These are phyloP conservation scores for Russula foetens DNA, from an alignment of 768 basidiomycete species.

Conservation along the genomic window DNA sequence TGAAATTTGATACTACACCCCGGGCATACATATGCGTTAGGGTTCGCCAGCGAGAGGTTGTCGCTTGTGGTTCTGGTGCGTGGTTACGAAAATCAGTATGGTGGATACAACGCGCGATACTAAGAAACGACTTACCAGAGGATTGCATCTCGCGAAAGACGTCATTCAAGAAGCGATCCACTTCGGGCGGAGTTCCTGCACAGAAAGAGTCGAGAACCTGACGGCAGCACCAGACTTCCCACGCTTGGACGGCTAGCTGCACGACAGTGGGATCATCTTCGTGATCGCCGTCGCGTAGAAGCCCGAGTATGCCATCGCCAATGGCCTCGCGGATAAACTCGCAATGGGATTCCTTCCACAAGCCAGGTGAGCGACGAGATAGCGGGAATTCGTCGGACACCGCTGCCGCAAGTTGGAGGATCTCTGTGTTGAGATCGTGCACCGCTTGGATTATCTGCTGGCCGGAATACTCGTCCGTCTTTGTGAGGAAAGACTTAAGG, in stretches of 20 bases:
- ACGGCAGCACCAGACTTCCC: constrained; percentile 29
- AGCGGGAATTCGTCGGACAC: constrained; percentile 28
- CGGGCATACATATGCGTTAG: constrained; percentile 29
- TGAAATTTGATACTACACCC: constrained; percentile 14
- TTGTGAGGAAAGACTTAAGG: constrained; percentile 29
- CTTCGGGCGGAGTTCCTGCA: constrained; percentile 26
- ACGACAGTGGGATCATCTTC: constrained; percentile 29
- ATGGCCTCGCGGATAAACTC: constrained; percentile 26
- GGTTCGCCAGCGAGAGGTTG: constrained; percentile 30
- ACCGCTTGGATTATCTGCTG: constrained; percentile 29
- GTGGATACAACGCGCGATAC: not conserved
- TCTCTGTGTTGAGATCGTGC: constrained; percentile 30
- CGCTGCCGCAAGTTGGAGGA: constrained; percentile 30
- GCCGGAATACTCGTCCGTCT: constrained; percentile 30
- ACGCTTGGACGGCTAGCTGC: constrained; percentile 32
- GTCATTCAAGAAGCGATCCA: constrained; percentile 24
- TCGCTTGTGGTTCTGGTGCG: constrained; percentile 28
- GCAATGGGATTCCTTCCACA: constrained; percentile 23
- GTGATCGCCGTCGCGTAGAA: constrained; percentile 26
- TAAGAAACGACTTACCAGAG: constrained; percentile 22
- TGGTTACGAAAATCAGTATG: not conserved
- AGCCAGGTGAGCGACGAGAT: constrained; percentile 19
- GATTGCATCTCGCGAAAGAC: constrained; percentile 29
- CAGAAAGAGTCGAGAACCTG: constrained; percentile 29
- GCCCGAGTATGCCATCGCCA: constrained; percentile 25